These are phyloP conservation scores for Colletotrichum scovillei DNA, from an alignment of 2,329 filamentous ascomycete genomes.

Conservation along the genomic window DNA sequence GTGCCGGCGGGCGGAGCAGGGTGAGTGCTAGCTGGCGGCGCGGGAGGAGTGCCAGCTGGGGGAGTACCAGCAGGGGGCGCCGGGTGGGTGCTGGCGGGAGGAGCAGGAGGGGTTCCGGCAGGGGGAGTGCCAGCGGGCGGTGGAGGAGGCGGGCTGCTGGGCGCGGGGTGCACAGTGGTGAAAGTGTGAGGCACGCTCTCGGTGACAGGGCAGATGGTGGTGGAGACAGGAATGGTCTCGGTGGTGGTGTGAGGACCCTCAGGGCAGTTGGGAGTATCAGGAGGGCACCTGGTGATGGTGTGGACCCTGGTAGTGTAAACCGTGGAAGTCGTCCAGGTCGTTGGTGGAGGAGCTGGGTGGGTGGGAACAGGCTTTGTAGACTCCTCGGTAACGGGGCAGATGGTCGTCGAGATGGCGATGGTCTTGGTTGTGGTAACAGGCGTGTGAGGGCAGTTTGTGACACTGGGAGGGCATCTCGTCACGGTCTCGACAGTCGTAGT, in stretches of 20 bases:
- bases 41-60: not conserved
- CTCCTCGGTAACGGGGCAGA: conserved; percentile 43
- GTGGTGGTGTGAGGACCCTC: conserved; percentile 48
- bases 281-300: conserved; percentile 34
- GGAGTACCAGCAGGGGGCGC: not conserved
- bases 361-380: not conserved
- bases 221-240: conserved; percentile 50
- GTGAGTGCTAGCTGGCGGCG: not conserved
- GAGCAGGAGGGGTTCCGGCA: not conserved
- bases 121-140: not conserved
- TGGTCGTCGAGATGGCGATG: conserved; percentile 51
- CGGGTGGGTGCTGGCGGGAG: not conserved
- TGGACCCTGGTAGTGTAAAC: conserved; percentile 36
- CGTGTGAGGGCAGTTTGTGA: conserved; percentile 30
- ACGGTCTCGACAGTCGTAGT: conserved; percentile 61
- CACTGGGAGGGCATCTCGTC: conserved; percentile 42
- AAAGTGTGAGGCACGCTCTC: conserved; percentile 19
- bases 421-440: conserved; percentile 52
- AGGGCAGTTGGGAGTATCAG: conserved; percentile 21
- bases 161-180: conserved; percentile 8
- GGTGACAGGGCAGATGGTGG: conserved; percentile 49
- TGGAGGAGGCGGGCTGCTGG: conserved; percentile 2
- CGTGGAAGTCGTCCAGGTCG: conserved; percentile 29
- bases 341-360: not conserved
- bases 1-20: not conserved